Evolutionary conservation across 768 basidiomycete species (phyloP).

Genomic region (Candolleomyces aberdarensis): DNA sequence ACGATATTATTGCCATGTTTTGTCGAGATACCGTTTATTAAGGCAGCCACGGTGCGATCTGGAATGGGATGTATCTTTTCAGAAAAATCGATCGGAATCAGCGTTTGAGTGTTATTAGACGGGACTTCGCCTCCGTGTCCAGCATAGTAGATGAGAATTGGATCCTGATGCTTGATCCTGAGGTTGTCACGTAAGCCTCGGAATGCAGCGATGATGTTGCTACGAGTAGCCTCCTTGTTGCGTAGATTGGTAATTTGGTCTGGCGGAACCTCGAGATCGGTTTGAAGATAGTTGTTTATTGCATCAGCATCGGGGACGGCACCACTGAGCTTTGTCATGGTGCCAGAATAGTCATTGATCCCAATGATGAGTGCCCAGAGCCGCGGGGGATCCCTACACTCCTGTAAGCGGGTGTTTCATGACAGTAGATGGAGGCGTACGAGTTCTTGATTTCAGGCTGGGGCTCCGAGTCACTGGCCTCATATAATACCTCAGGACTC

Average conservation of each 20-base stretch:
- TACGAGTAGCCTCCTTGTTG: conserved; percentile 33
- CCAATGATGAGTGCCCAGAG: conserved; percentile 43
- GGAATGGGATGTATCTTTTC: conserved; percentile 33
- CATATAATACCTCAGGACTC: no score
- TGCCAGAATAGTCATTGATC: conserved; percentile 35
- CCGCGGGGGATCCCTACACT: conserved; percentile 3
- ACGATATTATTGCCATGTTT: conserved; percentile 43
- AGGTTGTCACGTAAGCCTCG: conserved; percentile 12
- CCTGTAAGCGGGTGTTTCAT: no score
- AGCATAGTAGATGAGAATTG: conserved; percentile 42
- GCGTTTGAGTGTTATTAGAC: background rate
- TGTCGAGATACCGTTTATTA: conserved; percentile 34
- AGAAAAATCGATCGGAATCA: conserved; percentile 1
- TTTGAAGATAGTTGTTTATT: conserved; percentile 30
- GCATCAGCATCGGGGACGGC: conserved; percentile 39
- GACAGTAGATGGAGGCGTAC: no score
- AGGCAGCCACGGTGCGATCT: conserved; percentile 36
- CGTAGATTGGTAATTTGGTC: conserved; percentile 34
- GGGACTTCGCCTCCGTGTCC: conserved; percentile 35
- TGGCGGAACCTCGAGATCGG: conserved; percentile 25
- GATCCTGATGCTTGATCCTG: conserved; percentile 14
- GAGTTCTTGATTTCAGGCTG: no score
- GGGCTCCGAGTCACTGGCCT: no score
- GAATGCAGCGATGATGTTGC: conserved; percentile 30
- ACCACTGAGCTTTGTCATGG: conserved; percentile 24